Evolutionary conservation across 768 basidiomycete species (phyloP), one percentile per base, ranked within the genome.

Genomic region (Suillus hirtellus): DNA sequence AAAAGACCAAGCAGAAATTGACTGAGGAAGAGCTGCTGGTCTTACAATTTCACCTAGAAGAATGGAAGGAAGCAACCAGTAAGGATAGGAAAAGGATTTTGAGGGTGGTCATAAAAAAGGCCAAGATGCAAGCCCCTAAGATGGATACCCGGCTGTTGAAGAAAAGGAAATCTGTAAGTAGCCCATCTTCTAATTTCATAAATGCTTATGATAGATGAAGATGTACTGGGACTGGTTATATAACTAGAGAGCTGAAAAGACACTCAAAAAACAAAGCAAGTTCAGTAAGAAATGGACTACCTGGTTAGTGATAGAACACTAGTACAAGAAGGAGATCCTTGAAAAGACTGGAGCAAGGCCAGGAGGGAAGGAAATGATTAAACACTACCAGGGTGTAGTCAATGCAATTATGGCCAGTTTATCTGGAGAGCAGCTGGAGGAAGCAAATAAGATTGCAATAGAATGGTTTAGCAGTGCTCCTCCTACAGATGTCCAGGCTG

Each of bases 211-310:
- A 31, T 52, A 10, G 9, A 52, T 52, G 1, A 19, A 52, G 50
- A 34, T 52, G 27, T 52, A 52, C 17, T 2, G 1, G 50, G 49
- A 31, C 6, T 60, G 60, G 60, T 34, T 60, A 15, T 60, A 49
- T 21, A 60, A 60, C 43, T 9, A 35, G 14, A 46, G 40, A n/a
- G 12, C 17, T 14, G 14, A 35, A 15, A 15, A n/a, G n/a, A 46
- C 40, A 3, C 14, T 2, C 2, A 46, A 19, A 9, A 24, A 17
- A 17, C 7, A 2, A 6, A n/a, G 43, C 43, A 44, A 44, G 21
- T 47, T 27, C n/a, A 14, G 46, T 19, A 14, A 60, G 27, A 47
- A 47, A 47, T 47, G 40, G 40, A 40, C 40, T 40, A 5, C 40
- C 40, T 1, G 4, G 40, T 14, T 40, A 14, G 14, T 40, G 40